Evolutionary conservation across 1,284 basidiomycete species (phyloP), one percentile per base, ranked within the genome.

Genomic region (Heterobasidion irregulare): DNA sequence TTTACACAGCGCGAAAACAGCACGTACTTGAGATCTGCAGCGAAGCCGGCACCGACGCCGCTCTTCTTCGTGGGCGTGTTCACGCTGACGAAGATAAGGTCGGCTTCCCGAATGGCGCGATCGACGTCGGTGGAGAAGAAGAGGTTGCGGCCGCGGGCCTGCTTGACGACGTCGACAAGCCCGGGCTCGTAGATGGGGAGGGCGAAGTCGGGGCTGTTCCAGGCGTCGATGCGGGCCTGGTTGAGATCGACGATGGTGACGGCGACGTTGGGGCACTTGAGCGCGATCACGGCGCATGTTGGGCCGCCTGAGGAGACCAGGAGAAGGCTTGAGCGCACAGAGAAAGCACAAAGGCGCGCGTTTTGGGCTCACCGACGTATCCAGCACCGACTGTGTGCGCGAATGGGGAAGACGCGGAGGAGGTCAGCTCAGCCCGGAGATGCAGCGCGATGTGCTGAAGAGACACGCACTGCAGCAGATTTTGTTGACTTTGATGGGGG

Each of bases 201-300:
- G 44, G 77, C 71, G 69, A 81, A 92, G 66, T 88, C 77, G 36
- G 76, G 63, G 68, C 80, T 84, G 76, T 99, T 99, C 96, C 96
- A 99, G 12, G 94, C 95, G 67, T 94, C 92, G 71, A 98, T 87
- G 61, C 97, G 90, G 57, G 86, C 79, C 67, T 95, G 82, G 80
- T 98, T 99, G 65, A 99, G 81, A 73, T 99, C 96, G 67, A 98
- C 96, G 66, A 99, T 99, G 66, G 92, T 98, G 69, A 98, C 96
- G 57, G 77, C 76, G 75, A 98, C 92, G 70, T 97, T 82, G 53
- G 96, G 94, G 74, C 94, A 96, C 71, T 91, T 94, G 67, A 91
- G 78, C n/a, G 92, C 93, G 62, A 97, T 92, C 65, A 98, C 92
- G 47, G 94, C 89, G 72, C 94, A 98, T 47, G 95, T 98, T 38